These are phyloP conservation scores for Magnaporthiopsis rhizophila DNA, from an alignment of 2,329 filamentous ascomycete species.

Conservation along the genomic window DNA sequence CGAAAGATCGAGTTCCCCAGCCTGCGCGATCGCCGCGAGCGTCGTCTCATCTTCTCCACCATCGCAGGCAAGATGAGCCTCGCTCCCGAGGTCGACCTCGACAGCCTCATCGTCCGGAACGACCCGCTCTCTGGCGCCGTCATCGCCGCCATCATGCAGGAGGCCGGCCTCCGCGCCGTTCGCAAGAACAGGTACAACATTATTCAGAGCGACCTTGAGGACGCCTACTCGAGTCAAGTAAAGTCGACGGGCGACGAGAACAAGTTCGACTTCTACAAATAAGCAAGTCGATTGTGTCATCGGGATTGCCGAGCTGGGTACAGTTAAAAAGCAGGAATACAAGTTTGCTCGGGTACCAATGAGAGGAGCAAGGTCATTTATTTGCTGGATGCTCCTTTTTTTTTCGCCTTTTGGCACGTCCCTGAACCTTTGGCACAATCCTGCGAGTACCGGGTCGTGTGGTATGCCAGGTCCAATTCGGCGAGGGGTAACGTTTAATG, in stretches of 20 bases:
- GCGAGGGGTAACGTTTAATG: not conserved
- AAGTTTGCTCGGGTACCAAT: not conserved
- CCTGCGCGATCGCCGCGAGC: constrained; percentile 85
- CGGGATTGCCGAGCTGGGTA: not conserved
- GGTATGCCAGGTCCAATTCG: too few species aligned
- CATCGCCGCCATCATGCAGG: constrained; percentile 98
- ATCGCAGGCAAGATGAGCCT: constrained; percentile 96
- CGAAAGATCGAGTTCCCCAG: constrained; percentile 99
- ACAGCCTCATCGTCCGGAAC: constrained; percentile 92
- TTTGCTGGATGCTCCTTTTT: not conserved
- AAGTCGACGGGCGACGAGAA: constrained; percentile 63
- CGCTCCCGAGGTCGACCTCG: constrained; percentile 91
- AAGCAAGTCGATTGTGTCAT: constrained; percentile 21
- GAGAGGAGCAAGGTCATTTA: not conserved
- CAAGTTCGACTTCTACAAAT: constrained; percentile 92
- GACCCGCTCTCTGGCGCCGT: constrained; percentile 92
- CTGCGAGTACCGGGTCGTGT: too few species aligned
- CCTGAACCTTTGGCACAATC: too few species aligned
- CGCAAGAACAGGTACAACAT: constrained; percentile 99
- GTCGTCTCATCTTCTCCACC: constrained; percentile 94
- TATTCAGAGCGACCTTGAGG: constrained; percentile 92
- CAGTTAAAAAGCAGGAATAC: not conserved
- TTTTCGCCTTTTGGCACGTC: not conserved
- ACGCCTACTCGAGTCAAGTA: constrained; percentile 94
- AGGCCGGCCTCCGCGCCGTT: constrained; percentile 87